A percentile compares a stretch with the other conserved stretches of the same genome.
Conservation (phyloP, 164 flowering plant species). For the Pachysandra terminalis region DNA sequence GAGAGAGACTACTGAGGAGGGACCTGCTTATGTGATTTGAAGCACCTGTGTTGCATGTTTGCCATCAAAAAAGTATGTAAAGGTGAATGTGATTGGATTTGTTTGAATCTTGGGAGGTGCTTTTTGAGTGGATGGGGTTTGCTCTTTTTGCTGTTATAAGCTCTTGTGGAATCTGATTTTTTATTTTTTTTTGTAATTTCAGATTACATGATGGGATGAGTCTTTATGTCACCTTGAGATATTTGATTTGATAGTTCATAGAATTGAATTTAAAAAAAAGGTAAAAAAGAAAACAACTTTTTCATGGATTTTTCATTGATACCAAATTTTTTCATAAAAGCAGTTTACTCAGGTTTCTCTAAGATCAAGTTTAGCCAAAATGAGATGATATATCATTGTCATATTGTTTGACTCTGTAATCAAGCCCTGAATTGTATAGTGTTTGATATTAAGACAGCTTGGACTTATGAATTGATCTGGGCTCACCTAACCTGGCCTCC, state of each 20-base stretch:
- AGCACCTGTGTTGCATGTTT: slow-evolving; percentile 36
- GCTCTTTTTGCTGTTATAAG: slow-evolving; percentile 5
- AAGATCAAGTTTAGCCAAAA: no score
- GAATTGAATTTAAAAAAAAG: no score
- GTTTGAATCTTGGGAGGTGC: slow-evolving; percentile 23
- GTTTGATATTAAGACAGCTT: no score
- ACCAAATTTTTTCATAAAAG: no score
- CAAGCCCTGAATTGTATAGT: neutral
- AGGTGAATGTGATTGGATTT: slow-evolving; percentile 30
- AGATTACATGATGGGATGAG: neutral
- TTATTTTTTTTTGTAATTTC: no score
- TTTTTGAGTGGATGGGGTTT: slow-evolving; percentile 7
- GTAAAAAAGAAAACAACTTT: no score
- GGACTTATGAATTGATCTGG: no score
- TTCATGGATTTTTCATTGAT: no score
- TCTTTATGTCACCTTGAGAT: neutral
- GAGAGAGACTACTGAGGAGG: slow-evolving; percentile 11
- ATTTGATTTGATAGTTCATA: neutral
- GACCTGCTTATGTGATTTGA: slow-evolving; percentile 38
- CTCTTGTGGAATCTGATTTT: neutral
- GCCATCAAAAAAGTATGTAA: slow-evolving; percentile 31
- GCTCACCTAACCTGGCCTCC: neutral
- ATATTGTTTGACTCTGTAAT: no score
- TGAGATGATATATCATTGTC: no score
- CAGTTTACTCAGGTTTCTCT: no score